Evolutionary conservation across 305 asterid species (phyloP).

Genomic region (Fraxinus sp.): DNA sequence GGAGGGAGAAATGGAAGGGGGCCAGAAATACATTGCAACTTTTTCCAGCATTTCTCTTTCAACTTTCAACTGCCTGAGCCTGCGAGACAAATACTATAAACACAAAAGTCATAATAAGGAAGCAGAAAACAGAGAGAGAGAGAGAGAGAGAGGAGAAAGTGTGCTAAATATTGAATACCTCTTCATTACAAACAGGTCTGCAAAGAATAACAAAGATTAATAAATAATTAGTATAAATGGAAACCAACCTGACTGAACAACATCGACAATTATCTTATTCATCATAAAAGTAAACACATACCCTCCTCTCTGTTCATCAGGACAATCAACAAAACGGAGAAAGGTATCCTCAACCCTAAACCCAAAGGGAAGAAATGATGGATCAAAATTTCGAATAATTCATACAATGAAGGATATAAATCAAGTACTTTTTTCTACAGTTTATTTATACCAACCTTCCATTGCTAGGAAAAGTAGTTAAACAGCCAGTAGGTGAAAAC

Average conservation of each 20-base stretch:
- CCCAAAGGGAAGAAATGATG: neutral
- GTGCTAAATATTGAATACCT: constrained; percentile 31
- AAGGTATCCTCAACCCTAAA: constrained; percentile 64
- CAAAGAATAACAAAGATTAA: neutral
- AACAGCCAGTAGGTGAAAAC: constrained; percentile 63
- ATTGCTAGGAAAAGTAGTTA: constrained; percentile 50
- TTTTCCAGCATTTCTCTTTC: constrained; percentile 62
- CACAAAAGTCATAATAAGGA: neutral
- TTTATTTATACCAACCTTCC: constrained; percentile 42
- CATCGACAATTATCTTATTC: neutral
- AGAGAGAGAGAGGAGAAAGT: neutral
- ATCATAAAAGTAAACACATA: constrained; percentile 18
- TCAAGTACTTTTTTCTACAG: neutral
- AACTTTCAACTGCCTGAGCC: constrained; percentile 46
- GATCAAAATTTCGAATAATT: neutral
- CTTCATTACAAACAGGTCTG: constrained; percentile 51
- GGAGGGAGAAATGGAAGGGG: neutral
- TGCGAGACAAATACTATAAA: constrained; percentile 47
- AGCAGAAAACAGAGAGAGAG: neutral
- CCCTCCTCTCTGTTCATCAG: constrained; percentile 64
- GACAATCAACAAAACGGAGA: constrained; percentile 55
- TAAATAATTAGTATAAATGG: neutral
- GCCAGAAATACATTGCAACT: constrained; percentile 39
- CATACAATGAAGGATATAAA: neutral
- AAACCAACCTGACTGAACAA: neutral